These are phyloP conservation scores for Malus hybrid DNA, from an alignment of 331 rosid species.

Conservation along the genomic window DNA sequence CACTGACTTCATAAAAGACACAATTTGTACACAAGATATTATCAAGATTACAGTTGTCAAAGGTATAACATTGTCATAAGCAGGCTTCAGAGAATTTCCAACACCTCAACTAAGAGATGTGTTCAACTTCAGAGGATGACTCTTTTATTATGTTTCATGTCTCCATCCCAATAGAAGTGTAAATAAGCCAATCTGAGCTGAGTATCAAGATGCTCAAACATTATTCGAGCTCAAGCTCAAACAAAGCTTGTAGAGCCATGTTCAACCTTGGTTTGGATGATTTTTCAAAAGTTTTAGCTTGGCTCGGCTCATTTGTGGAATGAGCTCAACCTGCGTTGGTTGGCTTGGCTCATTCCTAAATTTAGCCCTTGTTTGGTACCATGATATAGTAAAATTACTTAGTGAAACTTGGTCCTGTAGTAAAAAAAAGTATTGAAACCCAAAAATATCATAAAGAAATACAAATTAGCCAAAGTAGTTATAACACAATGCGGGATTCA, in stretches of 20 bases:
- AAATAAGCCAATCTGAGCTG: not conserved
- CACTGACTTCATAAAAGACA: not conserved
- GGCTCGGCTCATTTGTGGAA: not conserved
- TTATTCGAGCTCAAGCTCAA: too few relatives aligned
- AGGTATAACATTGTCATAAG: not conserved
- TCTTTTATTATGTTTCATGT: not conserved
- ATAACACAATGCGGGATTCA: not conserved
- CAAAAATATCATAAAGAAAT: not conserved
- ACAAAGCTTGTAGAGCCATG: too few relatives aligned
- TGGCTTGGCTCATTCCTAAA: not conserved
- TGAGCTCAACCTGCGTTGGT: not conserved
- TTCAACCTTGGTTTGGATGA: not conserved
- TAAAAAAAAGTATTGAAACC: not conserved
- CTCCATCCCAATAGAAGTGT: not conserved
- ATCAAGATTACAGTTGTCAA: not conserved
- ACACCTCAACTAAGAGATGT: not conserved
- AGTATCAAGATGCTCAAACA: not conserved
- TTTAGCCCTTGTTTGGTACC: not conserved
- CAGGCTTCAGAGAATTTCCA: not conserved
- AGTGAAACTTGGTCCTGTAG: not conserved
- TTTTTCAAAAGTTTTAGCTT: not conserved
- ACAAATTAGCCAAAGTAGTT: not conserved
- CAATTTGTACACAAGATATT: slow-evolving; percentile 3
- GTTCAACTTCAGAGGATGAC: not conserved
- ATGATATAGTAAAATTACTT: too few relatives aligned